Conservation (phyloP, 148 eudicot genomes). For the Chenopodium album region DNA sequence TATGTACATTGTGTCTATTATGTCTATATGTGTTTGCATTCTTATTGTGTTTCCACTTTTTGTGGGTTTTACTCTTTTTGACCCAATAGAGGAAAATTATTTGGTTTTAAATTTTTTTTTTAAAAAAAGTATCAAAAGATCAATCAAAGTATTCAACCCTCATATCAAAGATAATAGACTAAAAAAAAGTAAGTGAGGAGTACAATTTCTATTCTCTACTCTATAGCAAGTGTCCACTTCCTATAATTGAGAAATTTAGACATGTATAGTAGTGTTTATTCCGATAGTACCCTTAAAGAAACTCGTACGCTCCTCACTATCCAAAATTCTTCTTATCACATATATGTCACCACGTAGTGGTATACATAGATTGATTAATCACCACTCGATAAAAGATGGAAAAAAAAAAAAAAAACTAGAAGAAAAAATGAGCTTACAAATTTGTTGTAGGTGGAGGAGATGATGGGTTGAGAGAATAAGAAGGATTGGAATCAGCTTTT, state of each 20-base stretch:
- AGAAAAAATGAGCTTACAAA: slow-evolving; percentile 12
- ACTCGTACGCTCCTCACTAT: neutral
- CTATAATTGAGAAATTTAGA: no score
- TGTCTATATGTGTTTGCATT: slow-evolving; percentile 21
- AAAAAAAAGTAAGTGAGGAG: neutral
- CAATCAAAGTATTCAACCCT: neutral
- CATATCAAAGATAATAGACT: neutral
- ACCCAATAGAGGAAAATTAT: neutral
- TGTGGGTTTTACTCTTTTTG: slow-evolving; percentile 23
- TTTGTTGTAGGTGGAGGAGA: slow-evolving; percentile 30
- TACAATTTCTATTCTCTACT: no score
- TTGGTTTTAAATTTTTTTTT: no score
- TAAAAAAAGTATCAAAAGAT: neutral
- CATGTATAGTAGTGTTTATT: no score
- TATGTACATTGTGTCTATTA: slow-evolving; percentile 19
- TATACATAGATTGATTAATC: neutral
- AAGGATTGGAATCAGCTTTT: slow-evolving; percentile 40
- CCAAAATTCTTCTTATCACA: neutral
- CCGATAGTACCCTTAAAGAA: no score
- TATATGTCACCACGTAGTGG: neutral
- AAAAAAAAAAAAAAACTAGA: neutral
- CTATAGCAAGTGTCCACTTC: no score
- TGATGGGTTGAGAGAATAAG: slow-evolving; percentile 36
- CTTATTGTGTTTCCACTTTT: slow-evolving; percentile 24
- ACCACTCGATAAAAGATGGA: neutral